phyloP scores from a whole-genome alignment of 768 basidiomycete species.

The Tylopilus balloui region DNA sequence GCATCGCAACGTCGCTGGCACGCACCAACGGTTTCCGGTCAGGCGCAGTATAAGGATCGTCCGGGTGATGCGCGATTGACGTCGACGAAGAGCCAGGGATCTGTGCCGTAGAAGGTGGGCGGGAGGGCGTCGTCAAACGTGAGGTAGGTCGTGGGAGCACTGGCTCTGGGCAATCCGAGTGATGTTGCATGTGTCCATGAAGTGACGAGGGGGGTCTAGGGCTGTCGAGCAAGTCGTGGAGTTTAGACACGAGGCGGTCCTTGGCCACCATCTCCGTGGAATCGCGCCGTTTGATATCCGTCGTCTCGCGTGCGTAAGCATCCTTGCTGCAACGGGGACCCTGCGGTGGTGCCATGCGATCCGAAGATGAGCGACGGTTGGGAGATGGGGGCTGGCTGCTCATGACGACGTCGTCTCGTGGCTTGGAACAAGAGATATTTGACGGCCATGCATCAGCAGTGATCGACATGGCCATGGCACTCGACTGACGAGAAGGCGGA shows the following conservation, averaged over 20 bases:
- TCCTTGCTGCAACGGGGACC: slow-evolving; percentile 19
- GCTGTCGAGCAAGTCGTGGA: slow-evolving; percentile 47
- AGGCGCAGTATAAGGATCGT: slow-evolving; percentile 5
- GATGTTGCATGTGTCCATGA: slow-evolving; percentile 34
- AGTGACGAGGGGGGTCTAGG: slow-evolving; percentile 38
- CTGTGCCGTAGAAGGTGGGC: slow-evolving; percentile 21
- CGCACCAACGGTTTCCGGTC: slow-evolving; percentile 36
- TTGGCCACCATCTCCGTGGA: slow-evolving; percentile 21
- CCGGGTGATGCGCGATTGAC: slow-evolving; percentile 9
- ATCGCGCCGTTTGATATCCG: slow-evolving; percentile 21
- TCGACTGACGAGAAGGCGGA: slow-evolving; percentile 25
- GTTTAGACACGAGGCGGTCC: slow-evolving; percentile 34
- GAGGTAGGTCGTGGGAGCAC: slow-evolving; percentile 19
- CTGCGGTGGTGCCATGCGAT: slow-evolving; percentile 15
- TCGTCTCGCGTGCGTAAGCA: slow-evolving; percentile 18
- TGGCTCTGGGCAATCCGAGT: slow-evolving; percentile 27
- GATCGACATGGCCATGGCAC: slow-evolving; percentile 26
- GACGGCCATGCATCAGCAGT: slow-evolving; percentile 24
- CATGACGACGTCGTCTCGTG: slow-evolving; percentile 30
- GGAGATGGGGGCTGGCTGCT: slow-evolving; percentile 28
- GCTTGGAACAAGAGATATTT: slow-evolving; percentile 21
- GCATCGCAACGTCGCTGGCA: slow-evolving; percentile 52
- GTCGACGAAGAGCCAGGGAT: slow-evolving; percentile 18
- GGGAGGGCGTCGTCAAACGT: slow-evolving; percentile 22
- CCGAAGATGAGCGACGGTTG: slow-evolving; percentile 21